A percentile compares a stretch with the other conserved stretches of the same genome.
These are phyloP conservation scores for Fusarium torreyae DNA, from an alignment of 2,329 filamentous ascomycete genomes.

Conservation along the genomic window DNA sequence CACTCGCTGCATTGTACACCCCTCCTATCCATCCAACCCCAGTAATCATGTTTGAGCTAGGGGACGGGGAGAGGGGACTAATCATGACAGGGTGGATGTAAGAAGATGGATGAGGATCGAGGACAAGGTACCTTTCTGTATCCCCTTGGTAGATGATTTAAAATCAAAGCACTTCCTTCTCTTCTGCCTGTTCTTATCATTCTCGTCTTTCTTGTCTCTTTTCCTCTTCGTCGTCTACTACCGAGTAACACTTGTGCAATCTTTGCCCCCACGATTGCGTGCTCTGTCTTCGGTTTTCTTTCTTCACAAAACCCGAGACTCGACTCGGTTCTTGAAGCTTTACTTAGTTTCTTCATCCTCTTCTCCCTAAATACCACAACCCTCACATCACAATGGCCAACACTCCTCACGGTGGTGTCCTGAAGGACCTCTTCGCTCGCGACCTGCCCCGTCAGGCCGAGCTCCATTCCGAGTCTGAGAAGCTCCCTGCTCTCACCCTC, in stretches of 20 bases:
- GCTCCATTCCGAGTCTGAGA: slow-evolving; percentile 88
- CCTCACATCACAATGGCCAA: slow-evolving; percentile 70
- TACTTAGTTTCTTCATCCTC: slow-evolving; percentile 8
- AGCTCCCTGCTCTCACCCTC: slow-evolving; percentile 85
- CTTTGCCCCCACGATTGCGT: slow-evolving; percentile 54
- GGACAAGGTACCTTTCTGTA: slow-evolving; percentile 28
- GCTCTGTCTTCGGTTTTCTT: slow-evolving; percentile 43
- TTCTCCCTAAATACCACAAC: slow-evolving; percentile 17
- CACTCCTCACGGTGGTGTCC: slow-evolving; percentile 88
- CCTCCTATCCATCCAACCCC: slow-evolving; percentile 34
- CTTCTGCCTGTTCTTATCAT: slow-evolving; percentile 18
- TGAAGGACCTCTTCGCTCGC: slow-evolving; percentile 97
- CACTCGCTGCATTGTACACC: slow-evolving; percentile 25
- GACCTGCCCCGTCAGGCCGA: slow-evolving; percentile 87
- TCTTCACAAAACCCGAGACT: slow-evolving; percentile 26
- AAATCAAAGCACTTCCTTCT: slow-evolving; percentile 38
- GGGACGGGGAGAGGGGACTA: slow-evolving; percentile 34
- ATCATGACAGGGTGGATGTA: slow-evolving; percentile 45
- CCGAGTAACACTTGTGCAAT: slow-evolving; percentile 36
- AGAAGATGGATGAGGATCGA: slow-evolving; percentile 43
- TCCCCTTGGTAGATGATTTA: slow-evolving; percentile 35
- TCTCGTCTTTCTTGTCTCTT: slow-evolving; percentile 25
- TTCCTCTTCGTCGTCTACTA: slow-evolving; percentile 21
- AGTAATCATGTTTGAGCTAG: slow-evolving; percentile 33
- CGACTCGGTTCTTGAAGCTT: slow-evolving; percentile 24